Conservation (phyloP, 495 filamentous ascomycete species). For the Xylaria bambusicola region DNA sequence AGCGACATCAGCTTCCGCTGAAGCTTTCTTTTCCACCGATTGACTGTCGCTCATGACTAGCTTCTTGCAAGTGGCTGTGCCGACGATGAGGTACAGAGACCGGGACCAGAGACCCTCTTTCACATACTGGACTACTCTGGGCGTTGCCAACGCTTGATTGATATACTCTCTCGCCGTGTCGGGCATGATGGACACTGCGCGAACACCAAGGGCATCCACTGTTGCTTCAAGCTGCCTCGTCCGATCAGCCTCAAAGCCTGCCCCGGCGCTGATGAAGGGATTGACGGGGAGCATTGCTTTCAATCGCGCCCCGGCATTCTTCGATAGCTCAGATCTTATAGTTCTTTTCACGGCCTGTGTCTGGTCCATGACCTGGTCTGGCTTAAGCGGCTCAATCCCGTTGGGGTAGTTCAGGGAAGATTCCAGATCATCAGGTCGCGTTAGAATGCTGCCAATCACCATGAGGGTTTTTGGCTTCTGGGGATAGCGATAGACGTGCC, state of each 20-base stretch:
- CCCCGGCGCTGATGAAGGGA: slow-evolving; percentile 2
- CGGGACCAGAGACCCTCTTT: not conserved
- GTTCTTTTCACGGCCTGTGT: not conserved
- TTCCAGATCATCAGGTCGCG: not conserved
- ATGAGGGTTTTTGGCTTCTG: slow-evolving; percentile 4
- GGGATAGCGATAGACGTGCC: not conserved
- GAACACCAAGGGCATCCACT: not conserved
- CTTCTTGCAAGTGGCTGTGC: not conserved
- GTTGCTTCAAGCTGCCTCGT: not conserved
- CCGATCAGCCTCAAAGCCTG: not conserved
- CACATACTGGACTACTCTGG: not conserved
- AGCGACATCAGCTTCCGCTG: not conserved
- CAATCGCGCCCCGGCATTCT: not conserved
- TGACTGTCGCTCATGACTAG: not conserved
- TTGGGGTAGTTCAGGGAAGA: not conserved
- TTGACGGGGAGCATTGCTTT: not conserved
- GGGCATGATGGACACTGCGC: not conserved
- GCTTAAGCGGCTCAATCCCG: not conserved
- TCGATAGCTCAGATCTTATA: not conserved
- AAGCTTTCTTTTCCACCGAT: not conserved
- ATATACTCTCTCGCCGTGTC: not conserved
- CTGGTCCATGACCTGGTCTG: not conserved
- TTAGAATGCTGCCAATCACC: not conserved
- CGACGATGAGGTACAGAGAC: not conserved
- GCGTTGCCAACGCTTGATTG: not conserved